Evolutionary conservation across 345 rosid species (phyloP), one percentile per base, ranked within the genome.

Genomic region (Gossypium turneri): DNA sequence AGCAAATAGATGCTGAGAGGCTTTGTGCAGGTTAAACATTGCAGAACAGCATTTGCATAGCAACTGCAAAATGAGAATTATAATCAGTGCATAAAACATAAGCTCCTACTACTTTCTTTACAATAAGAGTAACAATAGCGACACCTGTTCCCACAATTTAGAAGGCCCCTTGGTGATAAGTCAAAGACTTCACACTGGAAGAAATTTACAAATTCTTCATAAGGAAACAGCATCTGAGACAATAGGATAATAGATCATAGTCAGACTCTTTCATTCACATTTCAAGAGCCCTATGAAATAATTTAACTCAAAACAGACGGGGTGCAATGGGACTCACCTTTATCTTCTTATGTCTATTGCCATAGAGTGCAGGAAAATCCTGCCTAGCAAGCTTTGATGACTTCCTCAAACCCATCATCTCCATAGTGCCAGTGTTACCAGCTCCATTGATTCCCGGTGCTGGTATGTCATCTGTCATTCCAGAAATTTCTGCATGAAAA

Each of bases 41-140:
- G 97, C 83, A 92, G 84, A 69, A 90, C 93, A 34, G 97, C 94
- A 81, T 92, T 92, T 22, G 97, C 97, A 85, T 90, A 90, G 87
- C 97, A 92, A 75, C 94, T 92, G 94, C 84, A 79, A 59, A 67
- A 82, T 22, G 43, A 24, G 71, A 60, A 17, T 41, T 44, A 60
- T 34, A 22, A 71, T 70, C 55, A 77, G 63, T 22, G 60, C 59
- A 53, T n/a, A 65, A 57, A 67, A 34, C 41, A 59, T 15, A 41
- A 38, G 38, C 57, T 47, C 34, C 29, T 51, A n/a, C 56, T 24
- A 71, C 24, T 74, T 70, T 16, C 62, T 65, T 71, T 24, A 67
- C 17, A 27, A 6, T 47, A 60, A 45, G 3, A 66, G 9, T 67
- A 44, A 76, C 58, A 17, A 20, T 2, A 11, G 27, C 12, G 25